phyloP scores from a whole-genome alignment of 768 basidiomycete species.

The Termitomyces sp. region DNA sequence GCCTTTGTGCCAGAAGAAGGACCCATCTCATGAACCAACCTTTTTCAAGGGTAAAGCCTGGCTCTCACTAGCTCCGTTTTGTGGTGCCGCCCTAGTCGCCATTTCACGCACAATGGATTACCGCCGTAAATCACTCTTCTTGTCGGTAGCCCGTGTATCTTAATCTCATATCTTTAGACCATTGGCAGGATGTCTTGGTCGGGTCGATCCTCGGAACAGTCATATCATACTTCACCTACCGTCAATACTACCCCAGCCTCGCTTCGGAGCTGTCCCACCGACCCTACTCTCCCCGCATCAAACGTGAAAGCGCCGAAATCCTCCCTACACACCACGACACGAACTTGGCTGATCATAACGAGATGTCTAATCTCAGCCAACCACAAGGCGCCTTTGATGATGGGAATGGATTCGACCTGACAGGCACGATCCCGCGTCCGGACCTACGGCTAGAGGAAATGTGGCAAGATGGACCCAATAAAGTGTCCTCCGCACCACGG shows the following conservation, averaged over 20 bases:
- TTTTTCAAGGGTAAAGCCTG: conserved; percentile 66
- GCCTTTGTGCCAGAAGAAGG: not conserved
- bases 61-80: conserved; percentile 72
- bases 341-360: conserved; percentile 3
- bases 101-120: conserved; percentile 91
- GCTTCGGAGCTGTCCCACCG: conserved; percentile 54
- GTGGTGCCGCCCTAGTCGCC: conserved; percentile 73
- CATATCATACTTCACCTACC: conserved; percentile 71
- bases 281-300: conserved; percentile 68
- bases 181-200: conserved; percentile 88
- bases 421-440: conserved; percentile 28
- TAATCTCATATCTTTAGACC: conserved; percentile 44
- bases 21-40: conserved; percentile 11
- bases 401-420: conserved; percentile 20
- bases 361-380: conserved; percentile 6
- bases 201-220: conserved; percentile 72
- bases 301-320: conserved; percentile 33
- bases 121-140: conserved; percentile 52
- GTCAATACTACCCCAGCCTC: conserved; percentile 83
- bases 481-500: conserved; percentile 10
- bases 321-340: conserved; percentile 34
- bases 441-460: conserved; percentile 26
- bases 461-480: conserved; percentile 28
- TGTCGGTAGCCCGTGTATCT: not conserved
- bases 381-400: not conserved